phyloP scores from a whole-genome alignment of 352 stramenopile species.

The Globisporangium cederbergense region DNA sequence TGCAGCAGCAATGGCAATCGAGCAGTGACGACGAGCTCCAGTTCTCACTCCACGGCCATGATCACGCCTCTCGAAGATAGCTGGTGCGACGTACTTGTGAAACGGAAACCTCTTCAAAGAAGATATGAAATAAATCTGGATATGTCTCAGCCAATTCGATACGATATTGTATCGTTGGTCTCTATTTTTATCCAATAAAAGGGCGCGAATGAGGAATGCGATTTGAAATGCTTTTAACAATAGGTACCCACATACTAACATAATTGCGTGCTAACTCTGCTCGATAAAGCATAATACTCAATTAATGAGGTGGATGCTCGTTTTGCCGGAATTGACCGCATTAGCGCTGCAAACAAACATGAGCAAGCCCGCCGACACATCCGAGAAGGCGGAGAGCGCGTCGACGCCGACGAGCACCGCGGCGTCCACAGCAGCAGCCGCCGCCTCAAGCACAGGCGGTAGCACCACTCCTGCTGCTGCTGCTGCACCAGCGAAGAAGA shows the following conservation, averaged over 20 bases:
- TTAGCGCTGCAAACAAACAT: conserved; percentile 15
- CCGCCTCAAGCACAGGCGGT: background rate
- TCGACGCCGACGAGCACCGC: conserved; percentile 2
- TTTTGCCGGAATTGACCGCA: too few relatives aligned
- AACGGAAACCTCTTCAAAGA: background rate
- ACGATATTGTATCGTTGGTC: background rate
- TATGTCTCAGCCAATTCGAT: background rate
- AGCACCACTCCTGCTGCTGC: conserved; percentile 15
- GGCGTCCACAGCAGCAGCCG: background rate
- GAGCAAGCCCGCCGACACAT: conserved; percentile 27
- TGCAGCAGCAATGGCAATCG: background rate
- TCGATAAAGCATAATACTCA: too few relatives aligned
- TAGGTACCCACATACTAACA: too few relatives aligned
- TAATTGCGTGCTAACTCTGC: too few relatives aligned
- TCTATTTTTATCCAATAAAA: background rate
- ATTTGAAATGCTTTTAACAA: too few relatives aligned
- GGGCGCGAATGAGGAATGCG: too few relatives aligned
- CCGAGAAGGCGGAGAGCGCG: conserved; percentile 7
- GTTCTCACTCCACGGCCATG: background rate
- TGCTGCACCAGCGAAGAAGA: conserved; percentile 52
- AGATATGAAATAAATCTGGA: background rate
- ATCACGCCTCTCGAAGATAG: background rate
- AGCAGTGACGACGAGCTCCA: background rate
- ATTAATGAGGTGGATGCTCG: too few relatives aligned
- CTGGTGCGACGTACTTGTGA: background rate